Conservation (phyloP, 176 grass and related monocot genomes). For the Oryza meyeriana region DNA sequence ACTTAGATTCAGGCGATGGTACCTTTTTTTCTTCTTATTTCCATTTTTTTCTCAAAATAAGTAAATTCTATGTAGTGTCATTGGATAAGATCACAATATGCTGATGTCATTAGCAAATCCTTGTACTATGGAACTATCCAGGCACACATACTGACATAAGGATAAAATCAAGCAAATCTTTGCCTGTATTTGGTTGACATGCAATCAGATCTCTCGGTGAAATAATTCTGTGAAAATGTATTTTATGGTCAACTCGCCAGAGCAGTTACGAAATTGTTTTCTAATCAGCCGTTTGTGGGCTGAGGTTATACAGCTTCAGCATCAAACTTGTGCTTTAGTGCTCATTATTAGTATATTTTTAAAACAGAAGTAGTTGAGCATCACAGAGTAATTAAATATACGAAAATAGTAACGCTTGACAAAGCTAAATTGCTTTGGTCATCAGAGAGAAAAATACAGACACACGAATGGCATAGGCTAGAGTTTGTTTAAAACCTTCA, state of each 20-base stretch:
- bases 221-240: background rate
- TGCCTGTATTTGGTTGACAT: slow-evolving; percentile 3
- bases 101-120: background rate
- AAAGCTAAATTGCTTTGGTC: background rate
- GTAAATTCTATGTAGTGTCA: background rate
- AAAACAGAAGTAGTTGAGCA: background rate
- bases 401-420: background rate
- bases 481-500: background rate
- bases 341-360: background rate
- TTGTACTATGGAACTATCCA: background rate
- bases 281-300: background rate
- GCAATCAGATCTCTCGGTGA: background rate
- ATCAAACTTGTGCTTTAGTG: background rate
- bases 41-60: background rate
- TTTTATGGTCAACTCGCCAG: background rate
- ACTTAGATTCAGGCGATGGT: background rate
- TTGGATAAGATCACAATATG: background rate
- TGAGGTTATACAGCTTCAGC: slow-evolving; percentile 5
- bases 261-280: background rate
- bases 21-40: background rate
- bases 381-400: background rate
- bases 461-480: background rate
- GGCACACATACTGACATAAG: background rate
- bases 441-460: background rate
- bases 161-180: background rate